Evolutionary conservation across 768 basidiomycete species (phyloP).

Genomic region (Leccinum boreale): DNA sequence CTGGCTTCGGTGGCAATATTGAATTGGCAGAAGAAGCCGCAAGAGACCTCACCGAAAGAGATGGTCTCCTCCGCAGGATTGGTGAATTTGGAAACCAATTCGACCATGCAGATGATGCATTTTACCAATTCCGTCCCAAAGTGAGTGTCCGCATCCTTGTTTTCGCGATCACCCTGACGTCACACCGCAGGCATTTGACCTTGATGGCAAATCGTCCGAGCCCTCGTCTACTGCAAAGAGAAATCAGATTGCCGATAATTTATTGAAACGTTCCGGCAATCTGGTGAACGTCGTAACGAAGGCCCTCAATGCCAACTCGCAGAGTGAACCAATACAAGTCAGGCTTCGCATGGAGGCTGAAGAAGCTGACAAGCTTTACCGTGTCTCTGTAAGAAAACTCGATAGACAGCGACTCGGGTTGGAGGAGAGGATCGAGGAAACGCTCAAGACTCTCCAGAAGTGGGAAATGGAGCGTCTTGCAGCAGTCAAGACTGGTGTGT

Average conservation of each 20-base stretch:
- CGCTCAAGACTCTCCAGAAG: constrained; percentile 71
- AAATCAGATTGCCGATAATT: constrained; percentile 45
- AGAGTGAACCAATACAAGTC: constrained; percentile 64
- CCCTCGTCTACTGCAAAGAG: constrained; percentile 23
- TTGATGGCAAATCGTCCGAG: constrained; percentile 26
- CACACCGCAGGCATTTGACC: constrained; percentile 26
- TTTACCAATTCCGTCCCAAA: constrained; percentile 65
- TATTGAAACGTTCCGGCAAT: constrained; percentile 67
- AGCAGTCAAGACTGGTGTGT: constrained; percentile 77
- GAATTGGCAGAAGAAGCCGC: constrained; percentile 78
- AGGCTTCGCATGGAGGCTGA: constrained; percentile 75
- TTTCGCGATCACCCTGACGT: constrained; percentile 22
- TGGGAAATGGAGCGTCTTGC: constrained; percentile 85
- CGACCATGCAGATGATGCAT: constrained; percentile 52
- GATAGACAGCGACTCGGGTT: constrained; percentile 83
- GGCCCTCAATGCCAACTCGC: constrained; percentile 49
- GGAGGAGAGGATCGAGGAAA: constrained; percentile 84
- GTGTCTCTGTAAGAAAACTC: constrained; percentile 73
- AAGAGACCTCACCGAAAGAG: constrained; percentile 49
- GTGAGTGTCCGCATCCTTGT: constrained; percentile 35
- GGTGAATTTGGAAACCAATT: constrained; percentile 84
- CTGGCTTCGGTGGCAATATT: constrained; percentile 71
- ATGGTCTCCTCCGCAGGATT: constrained; percentile 61
- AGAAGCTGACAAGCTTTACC: constrained; percentile 76
- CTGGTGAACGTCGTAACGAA: constrained; percentile 72